phyloP scores from a whole-genome alignment of 768 basidiomycete species.

The Lactarius sp. region DNA sequence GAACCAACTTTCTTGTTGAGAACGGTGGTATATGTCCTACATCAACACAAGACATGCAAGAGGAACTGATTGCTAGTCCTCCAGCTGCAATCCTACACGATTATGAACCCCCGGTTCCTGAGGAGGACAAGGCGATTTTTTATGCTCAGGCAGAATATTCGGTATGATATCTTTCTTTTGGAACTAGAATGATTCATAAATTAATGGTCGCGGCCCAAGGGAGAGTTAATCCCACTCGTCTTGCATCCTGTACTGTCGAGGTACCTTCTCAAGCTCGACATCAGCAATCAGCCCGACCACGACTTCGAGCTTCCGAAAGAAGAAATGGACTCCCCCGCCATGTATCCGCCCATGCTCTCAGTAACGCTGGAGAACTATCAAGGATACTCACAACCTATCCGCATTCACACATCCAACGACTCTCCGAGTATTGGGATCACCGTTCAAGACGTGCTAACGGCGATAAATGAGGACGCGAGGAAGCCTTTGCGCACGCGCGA shows the following conservation, averaged over 20 bases:
- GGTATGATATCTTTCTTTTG: background rate
- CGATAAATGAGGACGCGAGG: background rate
- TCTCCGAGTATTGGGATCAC: background rate
- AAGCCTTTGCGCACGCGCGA: background rate
- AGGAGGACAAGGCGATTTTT: background rate
- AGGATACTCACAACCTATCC: background rate
- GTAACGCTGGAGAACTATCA: too few species aligned
- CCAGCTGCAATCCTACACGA: constrained; percentile 3
- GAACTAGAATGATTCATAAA: too few species aligned
- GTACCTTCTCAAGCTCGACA: too few species aligned
- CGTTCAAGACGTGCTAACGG: background rate
- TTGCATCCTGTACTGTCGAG: too few species aligned
- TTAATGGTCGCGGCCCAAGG: too few species aligned
- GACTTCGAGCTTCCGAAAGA: too few species aligned
- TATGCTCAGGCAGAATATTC: background rate
- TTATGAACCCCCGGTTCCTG: background rate
- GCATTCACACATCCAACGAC: background rate
- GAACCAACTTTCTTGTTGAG: background rate
- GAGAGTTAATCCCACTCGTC: too few species aligned
- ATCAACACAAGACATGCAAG: background rate
- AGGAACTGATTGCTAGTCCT: background rate
- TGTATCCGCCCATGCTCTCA: too few species aligned
- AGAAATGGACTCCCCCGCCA: too few species aligned
- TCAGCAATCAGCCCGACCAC: too few species aligned
- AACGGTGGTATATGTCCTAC: background rate